Evolutionary conservation across 371 early-diverging fungal genomes (phyloP).

Genomic region (Syncephalis fuscata): DNA sequence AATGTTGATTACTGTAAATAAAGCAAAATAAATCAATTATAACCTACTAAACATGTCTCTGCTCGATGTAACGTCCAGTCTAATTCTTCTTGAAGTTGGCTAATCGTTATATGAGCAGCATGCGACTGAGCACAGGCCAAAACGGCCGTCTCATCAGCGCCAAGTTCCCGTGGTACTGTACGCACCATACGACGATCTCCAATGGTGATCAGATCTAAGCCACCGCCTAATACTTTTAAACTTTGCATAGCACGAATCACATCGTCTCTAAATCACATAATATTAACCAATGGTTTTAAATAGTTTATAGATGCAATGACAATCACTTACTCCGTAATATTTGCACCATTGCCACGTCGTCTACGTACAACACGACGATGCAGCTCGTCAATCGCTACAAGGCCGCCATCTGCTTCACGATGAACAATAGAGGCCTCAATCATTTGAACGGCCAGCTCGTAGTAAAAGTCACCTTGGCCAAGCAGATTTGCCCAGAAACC

Average conservation of each 20-base stretch:
- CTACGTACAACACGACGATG: slow-evolving; percentile 39
- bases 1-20: neutral
- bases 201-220: slow-evolving; percentile 62
- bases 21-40: neutral
- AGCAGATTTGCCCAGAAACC: slow-evolving; percentile 87
- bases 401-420: slow-evolving; percentile 72
- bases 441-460: slow-evolving; percentile 84
- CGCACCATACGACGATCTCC: slow-evolving; percentile 67
- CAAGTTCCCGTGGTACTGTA: slow-evolving; percentile 80
- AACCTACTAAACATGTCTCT: neutral
- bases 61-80: neutral
- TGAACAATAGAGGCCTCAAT: slow-evolving; percentile 76
- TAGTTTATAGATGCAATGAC: neutral
- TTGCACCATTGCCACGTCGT: slow-evolving; percentile 14
- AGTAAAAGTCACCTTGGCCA: slow-evolving; percentile 96
- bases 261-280: slow-evolving; percentile 65
- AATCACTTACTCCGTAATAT: slow-evolving; percentile 18
- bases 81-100: neutral
- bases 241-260: slow-evolving; percentile 71
- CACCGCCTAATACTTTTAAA: slow-evolving; percentile 67
- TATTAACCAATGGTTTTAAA: neutral
- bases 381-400: slow-evolving; percentile 70
- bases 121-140: slow-evolving; percentile 50
- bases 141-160: slow-evolving; percentile 54
- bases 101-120: no score